Percentiles rank a stretch among this genome's conserved stretches.
Evolutionary conservation across 768 basidiomycete genomes (phyloP).

Genomic region (Termitomyces sp.): DNA sequence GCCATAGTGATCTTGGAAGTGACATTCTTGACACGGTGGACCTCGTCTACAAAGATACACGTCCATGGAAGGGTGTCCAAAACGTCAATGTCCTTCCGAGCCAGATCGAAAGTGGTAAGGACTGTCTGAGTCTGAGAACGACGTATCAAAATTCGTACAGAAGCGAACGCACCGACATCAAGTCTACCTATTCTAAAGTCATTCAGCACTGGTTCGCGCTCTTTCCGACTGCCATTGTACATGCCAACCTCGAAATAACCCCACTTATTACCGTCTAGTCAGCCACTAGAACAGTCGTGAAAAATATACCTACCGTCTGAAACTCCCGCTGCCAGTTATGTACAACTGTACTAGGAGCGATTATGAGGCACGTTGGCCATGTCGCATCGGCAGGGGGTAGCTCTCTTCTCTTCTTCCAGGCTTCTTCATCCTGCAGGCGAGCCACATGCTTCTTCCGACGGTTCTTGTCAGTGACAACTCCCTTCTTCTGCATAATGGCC

Average conservation of each 20-base stretch:
- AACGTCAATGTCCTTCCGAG: slow-evolving; percentile 63
- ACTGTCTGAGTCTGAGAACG: slow-evolving; percentile 40
- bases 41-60: slow-evolving; percentile 83
- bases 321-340: slow-evolving; percentile 92
- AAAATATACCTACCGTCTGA: slow-evolving; percentile 49
- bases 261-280: slow-evolving; percentile 53
- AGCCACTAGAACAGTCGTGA: background rate
- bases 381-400: slow-evolving; percentile 63
- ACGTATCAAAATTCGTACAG: background rate
- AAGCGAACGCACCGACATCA: slow-evolving; percentile 65
- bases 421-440: slow-evolving; percentile 51
- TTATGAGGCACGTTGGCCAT: slow-evolving; percentile 88
- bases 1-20: slow-evolving; percentile 62
- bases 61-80: slow-evolving; percentile 71
- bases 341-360: slow-evolving; percentile 82
- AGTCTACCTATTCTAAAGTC: slow-evolving; percentile 81
- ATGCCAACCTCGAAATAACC: slow-evolving; percentile 87
- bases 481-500: slow-evolving; percentile 86
- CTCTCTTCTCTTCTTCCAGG: slow-evolving; percentile 48
- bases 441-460: slow-evolving; percentile 69
- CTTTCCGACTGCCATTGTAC: slow-evolving; percentile 51
- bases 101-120: slow-evolving; percentile 76
- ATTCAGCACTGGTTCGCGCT: slow-evolving; percentile 52
- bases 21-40: slow-evolving; percentile 84
- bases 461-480: slow-evolving; percentile 56